Evolutionary conservation across 2,329 filamentous ascomycete genomes (phyloP).

Genomic region (Claviceps arundinis): DNA sequence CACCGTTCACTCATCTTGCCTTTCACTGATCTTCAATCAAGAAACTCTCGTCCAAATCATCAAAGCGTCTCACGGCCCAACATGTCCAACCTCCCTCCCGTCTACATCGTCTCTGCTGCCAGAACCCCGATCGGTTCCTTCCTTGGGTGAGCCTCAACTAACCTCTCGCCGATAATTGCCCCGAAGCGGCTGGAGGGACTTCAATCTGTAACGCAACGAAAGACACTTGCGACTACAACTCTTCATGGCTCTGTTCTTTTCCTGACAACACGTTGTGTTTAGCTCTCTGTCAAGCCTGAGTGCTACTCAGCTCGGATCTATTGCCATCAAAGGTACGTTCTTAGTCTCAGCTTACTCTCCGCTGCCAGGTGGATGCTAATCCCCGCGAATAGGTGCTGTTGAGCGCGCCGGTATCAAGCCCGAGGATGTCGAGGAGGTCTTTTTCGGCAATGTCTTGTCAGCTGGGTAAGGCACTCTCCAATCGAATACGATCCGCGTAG

Average conservation of each 20-base stretch:
- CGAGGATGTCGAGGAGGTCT: slow-evolving; percentile 86
- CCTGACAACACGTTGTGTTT: slow-evolving; percentile 8
- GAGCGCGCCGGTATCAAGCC: slow-evolving; percentile 80
- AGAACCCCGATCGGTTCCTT: slow-evolving; percentile 91
- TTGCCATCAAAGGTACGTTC: slow-evolving; percentile 75
- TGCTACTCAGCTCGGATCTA: slow-evolving; percentile 74
- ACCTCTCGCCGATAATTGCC: slow-evolving; percentile 1
- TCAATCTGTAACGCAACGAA: background rate
- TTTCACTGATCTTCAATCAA: background rate
- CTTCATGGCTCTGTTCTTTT: background rate
- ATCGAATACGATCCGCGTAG: background rate
- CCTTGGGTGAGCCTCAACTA: slow-evolving; percentile 51
- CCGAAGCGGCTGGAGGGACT: background rate
- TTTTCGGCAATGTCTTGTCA: slow-evolving; percentile 95
- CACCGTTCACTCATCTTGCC: slow-evolving; percentile 1
- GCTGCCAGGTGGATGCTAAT: background rate
- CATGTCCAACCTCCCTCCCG: slow-evolving; percentile 47
- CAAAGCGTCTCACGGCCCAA: background rate
- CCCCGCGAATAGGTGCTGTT: slow-evolving; percentile 47
- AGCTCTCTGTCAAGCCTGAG: slow-evolving; percentile 81
- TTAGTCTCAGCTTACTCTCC: background rate
- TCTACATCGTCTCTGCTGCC: slow-evolving; percentile 90
- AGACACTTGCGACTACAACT: background rate
- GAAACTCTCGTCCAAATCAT: background rate
- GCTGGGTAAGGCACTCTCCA: slow-evolving; percentile 54